phyloP scores from a whole-genome alignment of 495 filamentous ascomycete species.

The Trichoderma gamsii region DNA sequence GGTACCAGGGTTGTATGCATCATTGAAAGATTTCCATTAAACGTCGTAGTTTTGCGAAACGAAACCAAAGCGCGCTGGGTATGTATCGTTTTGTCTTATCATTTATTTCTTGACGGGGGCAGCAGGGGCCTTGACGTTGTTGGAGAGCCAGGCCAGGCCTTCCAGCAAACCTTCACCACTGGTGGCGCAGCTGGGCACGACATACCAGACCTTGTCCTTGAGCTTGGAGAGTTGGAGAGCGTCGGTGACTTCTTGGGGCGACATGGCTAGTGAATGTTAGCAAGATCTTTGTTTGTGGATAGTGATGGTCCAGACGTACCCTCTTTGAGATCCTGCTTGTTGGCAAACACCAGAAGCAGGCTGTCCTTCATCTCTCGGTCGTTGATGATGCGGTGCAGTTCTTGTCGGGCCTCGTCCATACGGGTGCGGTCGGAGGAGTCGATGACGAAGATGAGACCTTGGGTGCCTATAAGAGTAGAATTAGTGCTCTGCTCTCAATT shows the following conservation, averaged over 20 bases:
- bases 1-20: constrained; percentile 4
- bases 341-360: constrained; percentile 88
- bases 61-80: not conserved
- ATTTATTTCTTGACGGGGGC: constrained; percentile 44
- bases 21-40: constrained; percentile 11
- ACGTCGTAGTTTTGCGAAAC: constrained; percentile 13
- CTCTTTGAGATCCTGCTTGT: constrained; percentile 89
- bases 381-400: constrained; percentile 91
- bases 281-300: constrained; percentile 16
- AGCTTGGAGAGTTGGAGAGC: constrained; percentile 75
- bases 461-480: constrained; percentile 56
- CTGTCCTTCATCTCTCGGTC: constrained; percentile 98
- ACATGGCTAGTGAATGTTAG: constrained; percentile 57
- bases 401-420: constrained; percentile 82
- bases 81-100: not conserved
- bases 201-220: constrained; percentile 92
- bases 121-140: constrained; percentile 79
- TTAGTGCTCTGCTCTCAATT: not conserved
- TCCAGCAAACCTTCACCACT: constrained; percentile 91
- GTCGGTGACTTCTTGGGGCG: constrained; percentile 78
- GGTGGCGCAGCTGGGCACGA: constrained; percentile 90
- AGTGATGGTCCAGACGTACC: too few relatives aligned
- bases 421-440: constrained; percentile 82
- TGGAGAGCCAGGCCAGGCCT: constrained; percentile 87
- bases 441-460: constrained; percentile 96